phyloP scores from a whole-genome alignment of 164 flowering plant species.

The Chimonanthus salicifolius region DNA sequence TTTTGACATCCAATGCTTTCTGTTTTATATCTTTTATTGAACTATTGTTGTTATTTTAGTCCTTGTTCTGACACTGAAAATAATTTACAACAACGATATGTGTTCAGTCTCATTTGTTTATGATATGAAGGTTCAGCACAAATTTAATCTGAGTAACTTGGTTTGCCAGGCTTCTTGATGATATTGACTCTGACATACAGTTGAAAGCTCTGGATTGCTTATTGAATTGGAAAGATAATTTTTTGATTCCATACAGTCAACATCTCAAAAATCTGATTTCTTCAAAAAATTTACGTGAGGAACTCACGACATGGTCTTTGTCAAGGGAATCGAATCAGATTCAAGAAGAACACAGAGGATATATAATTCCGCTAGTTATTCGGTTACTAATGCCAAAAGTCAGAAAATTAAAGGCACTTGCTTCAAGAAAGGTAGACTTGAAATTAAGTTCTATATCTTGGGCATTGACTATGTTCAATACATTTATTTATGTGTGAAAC shows the following conservation, averaged over 20 bases:
- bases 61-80: neutral
- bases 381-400: constrained; percentile 78
- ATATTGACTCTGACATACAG: constrained; percentile 78
- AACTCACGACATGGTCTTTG: constrained; percentile 80
- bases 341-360: constrained; percentile 55
- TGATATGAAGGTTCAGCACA: constrained; percentile 3
- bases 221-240: constrained; percentile 65
- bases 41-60: neutral
- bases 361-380: constrained; percentile 60
- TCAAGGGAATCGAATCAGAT: constrained; percentile 55
- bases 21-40: neutral
- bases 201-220: constrained; percentile 79
- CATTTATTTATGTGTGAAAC: neutral
- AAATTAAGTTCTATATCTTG: neutral
- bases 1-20: neutral
- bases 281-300: constrained; percentile 68
- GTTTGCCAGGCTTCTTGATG: constrained; percentile 73
- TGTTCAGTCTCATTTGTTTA: constrained; percentile 1
- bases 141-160: constrained; percentile 2
- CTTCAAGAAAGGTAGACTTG: constrained; percentile 62
- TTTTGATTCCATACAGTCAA: constrained; percentile 56
- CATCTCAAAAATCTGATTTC: constrained; percentile 69
- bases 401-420: constrained; percentile 59
- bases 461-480: neutral
- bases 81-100: neutral